These are phyloP conservation scores for Rhizoctonia solani DNA, from an alignment of 1,284 basidiomycete species.

Conservation along the genomic window DNA sequence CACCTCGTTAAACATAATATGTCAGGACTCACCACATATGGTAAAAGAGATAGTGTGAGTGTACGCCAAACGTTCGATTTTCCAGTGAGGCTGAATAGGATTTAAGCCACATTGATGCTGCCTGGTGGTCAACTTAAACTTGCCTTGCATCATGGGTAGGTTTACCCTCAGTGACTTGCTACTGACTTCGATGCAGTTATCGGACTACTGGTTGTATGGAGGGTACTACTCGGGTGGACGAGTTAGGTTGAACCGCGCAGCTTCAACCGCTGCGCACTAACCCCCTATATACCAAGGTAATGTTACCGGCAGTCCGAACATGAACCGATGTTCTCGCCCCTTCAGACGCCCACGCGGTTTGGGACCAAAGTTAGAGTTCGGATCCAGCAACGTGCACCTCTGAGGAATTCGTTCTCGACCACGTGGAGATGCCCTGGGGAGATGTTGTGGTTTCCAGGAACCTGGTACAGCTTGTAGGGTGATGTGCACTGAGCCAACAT, in stretches of 20 bases:
- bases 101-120: conserved; percentile 6
- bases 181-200: background rate
- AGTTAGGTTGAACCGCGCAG: background rate
- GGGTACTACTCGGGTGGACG: background rate
- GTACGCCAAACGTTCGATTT: background rate
- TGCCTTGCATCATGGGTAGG: background rate
- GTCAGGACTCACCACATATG: conserved; percentile 10
- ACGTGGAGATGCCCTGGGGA: background rate
- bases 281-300: no score
- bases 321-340: no score
- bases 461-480: no score
- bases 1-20: background rate
- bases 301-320: conserved; percentile 20
- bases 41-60: background rate
- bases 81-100: background rate
- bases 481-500: no score
- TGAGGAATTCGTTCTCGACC: background rate
- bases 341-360: conserved; percentile 7
- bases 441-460: background rate
- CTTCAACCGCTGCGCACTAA: background rate
- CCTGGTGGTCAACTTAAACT: background rate
- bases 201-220: background rate
- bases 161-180: background rate
- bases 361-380: conserved; percentile 16
- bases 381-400: conserved; percentile 15